Percentiles rank a stretch among this genome's conserved stretches.
phyloP scores from a whole-genome alignment of 2,329 filamentous ascomycete species.

The Neopestalotiopsis sp. region DNA sequence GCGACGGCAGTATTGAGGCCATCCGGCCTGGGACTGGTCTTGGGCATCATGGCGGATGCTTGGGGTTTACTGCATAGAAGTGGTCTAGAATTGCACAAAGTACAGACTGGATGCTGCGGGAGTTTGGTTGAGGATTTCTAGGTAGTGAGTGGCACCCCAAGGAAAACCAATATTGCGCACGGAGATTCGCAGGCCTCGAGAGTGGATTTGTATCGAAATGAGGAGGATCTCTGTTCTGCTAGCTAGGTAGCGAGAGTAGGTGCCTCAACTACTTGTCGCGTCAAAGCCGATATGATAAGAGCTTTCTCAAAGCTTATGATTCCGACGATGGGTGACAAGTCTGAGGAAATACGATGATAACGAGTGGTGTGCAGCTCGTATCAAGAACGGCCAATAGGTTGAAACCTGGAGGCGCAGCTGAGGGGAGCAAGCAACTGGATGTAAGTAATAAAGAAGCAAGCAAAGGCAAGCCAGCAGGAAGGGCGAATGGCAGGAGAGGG shows the following conservation, averaged over 20 bases:
- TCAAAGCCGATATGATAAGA: neutral
- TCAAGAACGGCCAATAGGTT: neutral
- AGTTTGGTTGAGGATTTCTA: neutral
- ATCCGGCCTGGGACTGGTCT: conserved; percentile 10
- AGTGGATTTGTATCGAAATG: conserved; percentile 5
- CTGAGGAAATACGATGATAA: conserved; percentile 1
- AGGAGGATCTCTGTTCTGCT: conserved; percentile 1
- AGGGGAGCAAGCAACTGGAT: neutral
- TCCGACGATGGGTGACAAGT: neutral
- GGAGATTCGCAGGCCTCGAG: neutral
- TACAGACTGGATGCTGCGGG: neutral
- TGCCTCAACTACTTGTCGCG: neutral
- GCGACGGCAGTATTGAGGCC: conserved; percentile 1
- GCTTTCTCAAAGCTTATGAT: neutral
- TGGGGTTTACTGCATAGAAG: neutral
- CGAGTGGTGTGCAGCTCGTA: neutral
- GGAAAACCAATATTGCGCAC: conserved; percentile 1
- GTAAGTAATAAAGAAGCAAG: conserved; percentile 15
- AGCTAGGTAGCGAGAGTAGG: neutral
- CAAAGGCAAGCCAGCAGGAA: neutral
- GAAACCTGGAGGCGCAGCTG: neutral
- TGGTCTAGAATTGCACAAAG: neutral
- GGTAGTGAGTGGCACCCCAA: neutral
- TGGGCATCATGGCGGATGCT: conserved; percentile 18
- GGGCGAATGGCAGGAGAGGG: conserved; percentile 15